phyloP scores from a whole-genome alignment of 441 rosid species.

The Erodium chrysanthum region DNA sequence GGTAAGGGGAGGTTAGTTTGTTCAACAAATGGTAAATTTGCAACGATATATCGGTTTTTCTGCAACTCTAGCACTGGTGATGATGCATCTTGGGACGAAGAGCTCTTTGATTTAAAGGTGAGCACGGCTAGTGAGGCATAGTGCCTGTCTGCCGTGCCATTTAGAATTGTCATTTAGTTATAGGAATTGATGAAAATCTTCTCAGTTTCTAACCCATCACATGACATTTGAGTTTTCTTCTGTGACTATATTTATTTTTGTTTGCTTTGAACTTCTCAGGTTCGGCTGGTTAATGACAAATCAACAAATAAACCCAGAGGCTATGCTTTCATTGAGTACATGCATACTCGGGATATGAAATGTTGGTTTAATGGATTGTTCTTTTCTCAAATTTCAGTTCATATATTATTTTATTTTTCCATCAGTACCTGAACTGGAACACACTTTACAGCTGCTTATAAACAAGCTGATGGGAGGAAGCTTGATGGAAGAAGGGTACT shows the following conservation, averaged over 20 bases:
- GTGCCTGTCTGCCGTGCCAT: slow-evolving; percentile 82
- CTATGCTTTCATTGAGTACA: slow-evolving; percentile 79
- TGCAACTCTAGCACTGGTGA: slow-evolving; percentile 84
- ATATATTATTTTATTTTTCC: neutral
- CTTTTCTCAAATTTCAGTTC: neutral
- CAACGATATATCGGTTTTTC: slow-evolving; percentile 59
- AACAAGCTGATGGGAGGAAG: slow-evolving; percentile 96
- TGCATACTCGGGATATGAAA: slow-evolving; percentile 93
- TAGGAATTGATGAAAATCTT: slow-evolving; percentile 12
- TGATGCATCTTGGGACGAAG: slow-evolving; percentile 73
- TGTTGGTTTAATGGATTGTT: slow-evolving; percentile 27
- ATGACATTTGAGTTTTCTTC: slow-evolving; percentile 13
- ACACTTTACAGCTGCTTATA: slow-evolving; percentile 60
- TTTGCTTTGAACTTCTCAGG: slow-evolving; percentile 41
- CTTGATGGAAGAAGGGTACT: slow-evolving; percentile 90
- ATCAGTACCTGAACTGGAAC: slow-evolving; percentile 15
- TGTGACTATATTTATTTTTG: slow-evolving; percentile 22
- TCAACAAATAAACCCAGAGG: slow-evolving; percentile 76
- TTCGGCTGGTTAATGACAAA: slow-evolving; percentile 58
- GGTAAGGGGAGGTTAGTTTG: slow-evolving; percentile 85
- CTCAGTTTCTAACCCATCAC: slow-evolving; percentile 10
- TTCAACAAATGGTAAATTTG: slow-evolving; percentile 56
- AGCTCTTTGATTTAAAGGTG: slow-evolving; percentile 82
- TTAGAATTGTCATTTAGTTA: slow-evolving; percentile 31
- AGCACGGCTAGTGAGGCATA: slow-evolving; percentile 78